Base-by-base conservation (phyloP, 2,329 filamentous ascomycete genomes). In the Cladosporium velox region DNA sequence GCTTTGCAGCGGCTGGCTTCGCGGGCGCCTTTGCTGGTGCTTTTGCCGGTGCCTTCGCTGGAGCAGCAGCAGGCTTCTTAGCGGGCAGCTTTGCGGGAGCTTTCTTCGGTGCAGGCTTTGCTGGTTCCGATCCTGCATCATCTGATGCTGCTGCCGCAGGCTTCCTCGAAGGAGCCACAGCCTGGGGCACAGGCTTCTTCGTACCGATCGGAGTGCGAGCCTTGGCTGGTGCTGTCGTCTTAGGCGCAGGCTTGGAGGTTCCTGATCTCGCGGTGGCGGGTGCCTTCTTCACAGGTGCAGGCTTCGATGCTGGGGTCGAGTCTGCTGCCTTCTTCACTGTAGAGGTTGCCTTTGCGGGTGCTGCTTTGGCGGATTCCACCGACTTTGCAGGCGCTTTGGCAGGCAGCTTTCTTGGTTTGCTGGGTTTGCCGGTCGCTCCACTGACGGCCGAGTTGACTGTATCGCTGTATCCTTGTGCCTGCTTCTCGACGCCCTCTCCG, bases 401-500 rank as follows among this genome's bases (percentile, higher is more conserved):
- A 2, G 57, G 34, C 59, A 51, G 54, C 58, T 68, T 68, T 52
- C 59, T 66, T 32, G 54, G 47, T 15, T 63, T 44, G n/a, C 51
- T 44, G 12, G 65, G 49, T 15, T 67, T 68, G 34, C 67, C 67
- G 0, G 67, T 68, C 44, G 59, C 47, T 15, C 58, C 54, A 18
- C 21, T 55, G 4, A 68, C 5, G 6, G 65, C 62, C 30, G 47
- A 51, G 30, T 65, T 65, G 55, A 68, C 65, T 21, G 59, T 66
- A 14, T 67, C 67, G 24, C 61, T 67, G 28, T 68, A 68, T 15
- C 65, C 67, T 32, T 65, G 61, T 24, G 67, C 67, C 51, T 63
- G 55, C 61, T 65, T 52, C 30, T 68, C 65, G 2, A 59, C 51
- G 7, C 54, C 38, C 58, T 68, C 65, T 28, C 67, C 67, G 12